A percentile compares a stretch with the other conserved stretches of the same genome.
Evolutionary conservation across 1,284 basidiomycete genomes (phyloP).

Genomic region (Ustilago lituana): DNA sequence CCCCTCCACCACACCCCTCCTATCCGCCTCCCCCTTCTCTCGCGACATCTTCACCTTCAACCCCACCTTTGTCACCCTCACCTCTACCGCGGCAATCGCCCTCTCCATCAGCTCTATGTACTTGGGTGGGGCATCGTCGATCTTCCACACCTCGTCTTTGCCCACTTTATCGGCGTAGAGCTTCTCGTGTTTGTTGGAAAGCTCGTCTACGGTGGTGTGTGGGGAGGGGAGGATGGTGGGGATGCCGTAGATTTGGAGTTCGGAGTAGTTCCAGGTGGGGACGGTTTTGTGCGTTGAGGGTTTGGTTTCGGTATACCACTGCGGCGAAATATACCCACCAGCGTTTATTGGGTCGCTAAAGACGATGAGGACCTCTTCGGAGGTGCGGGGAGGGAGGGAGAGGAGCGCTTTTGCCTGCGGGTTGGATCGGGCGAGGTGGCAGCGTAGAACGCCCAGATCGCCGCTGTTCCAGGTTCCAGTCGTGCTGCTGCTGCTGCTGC

Average conservation of each 20-base stretch:
- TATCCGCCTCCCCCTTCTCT: conserved; percentile 67
- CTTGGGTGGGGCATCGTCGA: conserved; percentile 67
- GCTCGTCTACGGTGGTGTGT: conserved; percentile 10
- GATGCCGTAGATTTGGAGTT: conserved; percentile 40
- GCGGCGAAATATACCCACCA: conserved; percentile 41
- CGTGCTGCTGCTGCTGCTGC: no score
- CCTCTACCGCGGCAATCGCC: conserved; percentile 69
- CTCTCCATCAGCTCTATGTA: conserved; percentile 68
- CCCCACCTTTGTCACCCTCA: conserved; percentile 67
- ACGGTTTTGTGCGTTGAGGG: conserved; percentile 44
- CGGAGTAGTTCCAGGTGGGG: conserved; percentile 54
- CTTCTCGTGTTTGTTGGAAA: conserved; percentile 23
- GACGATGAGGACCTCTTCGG: conserved; percentile 26
- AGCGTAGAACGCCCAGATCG: conserved; percentile 18
- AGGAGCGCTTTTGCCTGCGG: conserved; percentile 49
- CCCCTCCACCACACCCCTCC: conserved; percentile 68
- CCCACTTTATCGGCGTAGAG: not conserved
- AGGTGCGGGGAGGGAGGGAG: not conserved
- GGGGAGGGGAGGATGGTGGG: not conserved
- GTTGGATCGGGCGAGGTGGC: conserved; percentile 44
- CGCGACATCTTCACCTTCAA: conserved; percentile 69
- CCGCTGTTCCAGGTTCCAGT: conserved; percentile 11
- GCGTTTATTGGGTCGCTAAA: conserved; percentile 20
- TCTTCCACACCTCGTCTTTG: conserved; percentile 60
- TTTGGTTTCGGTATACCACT: conserved; percentile 43